Conservation (phyloP, 352 stramenopile species). For the Aphanomyces cochlioides region DNA sequence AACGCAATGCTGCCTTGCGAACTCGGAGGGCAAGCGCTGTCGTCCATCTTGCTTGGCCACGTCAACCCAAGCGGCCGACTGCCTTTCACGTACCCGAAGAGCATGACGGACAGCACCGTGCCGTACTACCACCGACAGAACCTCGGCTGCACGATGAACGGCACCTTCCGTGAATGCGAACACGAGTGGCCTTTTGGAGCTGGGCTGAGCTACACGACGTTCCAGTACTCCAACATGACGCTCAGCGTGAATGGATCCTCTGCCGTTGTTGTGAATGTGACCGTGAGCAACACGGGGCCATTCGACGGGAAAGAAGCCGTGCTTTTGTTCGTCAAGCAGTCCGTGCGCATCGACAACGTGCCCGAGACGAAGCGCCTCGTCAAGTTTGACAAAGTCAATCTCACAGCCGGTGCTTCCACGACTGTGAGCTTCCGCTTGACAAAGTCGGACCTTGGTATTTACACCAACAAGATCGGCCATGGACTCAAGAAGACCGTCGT, state of each 20-base stretch:
- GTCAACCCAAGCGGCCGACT: slow-evolving; percentile 69
- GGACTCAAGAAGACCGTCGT: background rate
- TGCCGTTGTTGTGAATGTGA: slow-evolving; percentile 46
- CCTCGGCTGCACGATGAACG: slow-evolving; percentile 37
- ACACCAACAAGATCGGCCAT: slow-evolving; percentile 4
- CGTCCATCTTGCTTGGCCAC: slow-evolving; percentile 60
- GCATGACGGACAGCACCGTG: slow-evolving; percentile 58
- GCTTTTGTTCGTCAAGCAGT: slow-evolving; percentile 73
- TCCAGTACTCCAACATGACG: slow-evolving; percentile 55
- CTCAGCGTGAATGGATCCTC: slow-evolving; percentile 36
- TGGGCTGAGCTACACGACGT: slow-evolving; percentile 62
- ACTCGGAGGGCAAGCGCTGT: slow-evolving; percentile 67
- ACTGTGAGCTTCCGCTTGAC: slow-evolving; percentile 20
- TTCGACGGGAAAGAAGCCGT: slow-evolving; percentile 59
- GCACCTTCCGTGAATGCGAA: slow-evolving; percentile 39
- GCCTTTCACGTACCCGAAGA: slow-evolving; percentile 72
- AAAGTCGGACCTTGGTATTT: slow-evolving; percentile 2
- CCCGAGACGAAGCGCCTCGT: slow-evolving; percentile 80
- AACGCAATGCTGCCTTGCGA: slow-evolving; percentile 73
- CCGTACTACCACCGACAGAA: slow-evolving; percentile 74
- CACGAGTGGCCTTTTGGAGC: slow-evolving; percentile 64
- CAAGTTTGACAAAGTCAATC: slow-evolving; percentile 69
- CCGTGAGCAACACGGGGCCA: slow-evolving; percentile 66
- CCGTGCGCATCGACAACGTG: slow-evolving; percentile 53
- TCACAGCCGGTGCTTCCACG: slow-evolving; percentile 44